Conservation (phyloP, 768 basidiomycete species). For the Panaeolus cyanescens region DNA sequence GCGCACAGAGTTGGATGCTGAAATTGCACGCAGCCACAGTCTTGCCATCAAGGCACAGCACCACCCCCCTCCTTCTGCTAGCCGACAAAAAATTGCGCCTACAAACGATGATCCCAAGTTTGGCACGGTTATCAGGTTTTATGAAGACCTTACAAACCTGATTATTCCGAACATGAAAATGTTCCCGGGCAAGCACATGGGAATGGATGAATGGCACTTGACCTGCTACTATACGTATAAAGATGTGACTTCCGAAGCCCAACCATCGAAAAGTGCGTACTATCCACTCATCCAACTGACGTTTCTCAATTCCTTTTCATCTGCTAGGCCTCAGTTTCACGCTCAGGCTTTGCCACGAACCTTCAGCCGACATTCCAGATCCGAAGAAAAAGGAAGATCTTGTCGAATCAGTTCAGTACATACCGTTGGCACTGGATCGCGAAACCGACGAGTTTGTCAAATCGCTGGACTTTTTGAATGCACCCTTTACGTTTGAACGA, state of each 20-base stretch:
- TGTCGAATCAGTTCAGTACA: slow-evolving; percentile 55
- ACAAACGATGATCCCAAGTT: slow-evolving; percentile 56
- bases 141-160: slow-evolving; percentile 86
- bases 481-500: slow-evolving; percentile 68
- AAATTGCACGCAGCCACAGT: slow-evolving; percentile 56
- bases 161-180: slow-evolving; percentile 64
- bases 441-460: slow-evolving; percentile 58
- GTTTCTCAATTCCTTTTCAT: background rate
- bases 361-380: slow-evolving; percentile 28
- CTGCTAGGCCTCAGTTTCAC: slow-evolving; percentile 62
- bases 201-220: slow-evolving; percentile 61
- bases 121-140: slow-evolving; percentile 65
- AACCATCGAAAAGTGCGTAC: slow-evolving; percentile 38
- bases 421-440: slow-evolving; percentile 64
- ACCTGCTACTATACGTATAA: slow-evolving; percentile 68
- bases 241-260: slow-evolving; percentile 30
- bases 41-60: slow-evolving; percentile 44
- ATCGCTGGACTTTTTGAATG: slow-evolving; percentile 60
- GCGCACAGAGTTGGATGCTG: slow-evolving; percentile 57
- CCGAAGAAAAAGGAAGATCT: slow-evolving; percentile 40
- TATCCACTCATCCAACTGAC: slow-evolving; percentile 7
- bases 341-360: slow-evolving; percentile 49
- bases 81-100: slow-evolving; percentile 32
- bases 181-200: slow-evolving; percentile 34
- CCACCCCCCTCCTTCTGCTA: slow-evolving; percentile 39